Evolutionary conservation across 139 green algal genomes (phyloP).

Genomic region (Haematococcus lacustris): DNA sequence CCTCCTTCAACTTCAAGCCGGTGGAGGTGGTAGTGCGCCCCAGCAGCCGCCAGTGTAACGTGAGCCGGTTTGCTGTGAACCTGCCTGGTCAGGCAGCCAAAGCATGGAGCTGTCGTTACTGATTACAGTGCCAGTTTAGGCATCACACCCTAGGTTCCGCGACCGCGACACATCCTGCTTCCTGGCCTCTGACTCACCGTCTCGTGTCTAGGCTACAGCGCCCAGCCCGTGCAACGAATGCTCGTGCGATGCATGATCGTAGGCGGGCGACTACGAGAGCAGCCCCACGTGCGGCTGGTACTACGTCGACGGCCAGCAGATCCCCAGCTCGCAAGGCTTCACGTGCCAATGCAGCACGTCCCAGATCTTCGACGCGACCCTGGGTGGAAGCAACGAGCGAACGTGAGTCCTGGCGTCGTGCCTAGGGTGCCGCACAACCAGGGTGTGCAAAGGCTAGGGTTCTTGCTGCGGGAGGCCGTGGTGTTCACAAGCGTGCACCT

Average conservation of each 20-base stretch:
- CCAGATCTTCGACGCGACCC: slow-evolving; percentile 44
- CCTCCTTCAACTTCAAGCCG: slow-evolving; percentile 47
- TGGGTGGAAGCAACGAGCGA: slow-evolving; percentile 38
- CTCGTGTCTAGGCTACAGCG: no score
- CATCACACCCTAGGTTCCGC: not conserved
- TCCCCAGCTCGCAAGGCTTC: slow-evolving; percentile 71
- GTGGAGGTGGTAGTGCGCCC: slow-evolving; percentile 37
- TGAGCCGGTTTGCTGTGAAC: slow-evolving; percentile 10
- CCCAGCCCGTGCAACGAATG: no score
- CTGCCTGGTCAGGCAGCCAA: no score
- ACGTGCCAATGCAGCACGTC: slow-evolving; percentile 52
- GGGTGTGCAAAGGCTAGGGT: no score
- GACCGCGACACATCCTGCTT: not conserved
- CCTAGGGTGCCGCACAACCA: no score
- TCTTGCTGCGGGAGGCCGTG: no score
- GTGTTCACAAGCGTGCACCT: no score
- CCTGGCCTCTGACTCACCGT: not conserved
- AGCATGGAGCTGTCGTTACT: not conserved
- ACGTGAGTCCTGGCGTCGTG: no score
- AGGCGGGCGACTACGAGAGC: slow-evolving; percentile 31
- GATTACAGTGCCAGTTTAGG: not conserved
- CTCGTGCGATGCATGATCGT: no score
- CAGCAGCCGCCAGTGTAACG: slow-evolving; percentile 25
- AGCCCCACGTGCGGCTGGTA: slow-evolving; percentile 73
- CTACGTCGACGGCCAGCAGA: slow-evolving; percentile 11